These are phyloP conservation scores for Mycena amicta DNA, from an alignment of 768 basidiomycete genomes.

Conservation along the genomic window DNA sequence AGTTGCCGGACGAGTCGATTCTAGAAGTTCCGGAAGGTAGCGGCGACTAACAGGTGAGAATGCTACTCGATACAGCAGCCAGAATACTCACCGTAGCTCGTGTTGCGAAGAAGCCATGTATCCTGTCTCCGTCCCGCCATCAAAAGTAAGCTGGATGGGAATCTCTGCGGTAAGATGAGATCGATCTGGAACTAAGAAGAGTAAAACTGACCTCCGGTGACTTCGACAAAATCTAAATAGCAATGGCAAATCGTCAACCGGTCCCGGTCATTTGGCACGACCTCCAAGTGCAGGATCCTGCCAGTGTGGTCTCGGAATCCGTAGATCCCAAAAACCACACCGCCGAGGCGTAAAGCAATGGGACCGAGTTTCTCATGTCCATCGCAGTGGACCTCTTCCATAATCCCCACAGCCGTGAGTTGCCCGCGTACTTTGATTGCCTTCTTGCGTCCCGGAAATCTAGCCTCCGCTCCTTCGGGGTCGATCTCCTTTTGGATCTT, in stretches of 20 bases:
- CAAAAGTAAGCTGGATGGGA: not conserved
- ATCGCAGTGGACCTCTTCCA: not conserved
- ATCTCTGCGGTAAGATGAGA: not conserved
- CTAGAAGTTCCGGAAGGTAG: not conserved
- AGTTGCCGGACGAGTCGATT: slow-evolving; percentile 2
- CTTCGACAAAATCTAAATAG: slow-evolving; percentile 10
- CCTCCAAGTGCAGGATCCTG: slow-evolving; percentile 2
- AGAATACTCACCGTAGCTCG: not conserved
- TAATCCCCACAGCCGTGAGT: not conserved
- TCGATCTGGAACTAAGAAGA: not conserved
- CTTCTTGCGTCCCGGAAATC: not conserved
- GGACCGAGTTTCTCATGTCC: not conserved
- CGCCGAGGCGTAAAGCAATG: not conserved
- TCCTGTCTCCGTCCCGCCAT: not conserved
- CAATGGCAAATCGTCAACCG: not conserved
- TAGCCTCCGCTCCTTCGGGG: not conserved
- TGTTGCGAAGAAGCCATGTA: not conserved
- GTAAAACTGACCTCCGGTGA: not conserved
- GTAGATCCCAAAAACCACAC: slow-evolving; percentile 10
- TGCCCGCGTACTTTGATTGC: not conserved
- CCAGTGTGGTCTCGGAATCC: not conserved
- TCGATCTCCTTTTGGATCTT: not conserved
- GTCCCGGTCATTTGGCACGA: slow-evolving; percentile 4
- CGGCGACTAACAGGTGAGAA: slow-evolving; percentile 15
- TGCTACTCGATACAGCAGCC: no score